Conservation (phyloP, 805 yeast genomes). For the Cyberlindnera mississippiensis region DNA sequence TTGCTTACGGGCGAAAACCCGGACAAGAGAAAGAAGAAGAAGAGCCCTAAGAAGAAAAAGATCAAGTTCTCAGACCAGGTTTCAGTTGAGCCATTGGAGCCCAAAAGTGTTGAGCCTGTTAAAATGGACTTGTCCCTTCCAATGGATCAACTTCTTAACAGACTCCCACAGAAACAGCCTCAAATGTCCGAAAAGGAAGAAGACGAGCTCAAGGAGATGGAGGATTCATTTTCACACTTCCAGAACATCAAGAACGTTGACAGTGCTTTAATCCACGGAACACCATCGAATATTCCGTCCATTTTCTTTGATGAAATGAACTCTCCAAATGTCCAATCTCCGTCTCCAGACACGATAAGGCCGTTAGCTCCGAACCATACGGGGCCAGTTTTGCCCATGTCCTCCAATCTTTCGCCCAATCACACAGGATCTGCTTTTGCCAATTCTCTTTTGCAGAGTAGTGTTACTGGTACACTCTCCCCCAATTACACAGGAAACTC, state of each 20-base stretch:
- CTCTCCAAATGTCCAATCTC: too few species aligned
- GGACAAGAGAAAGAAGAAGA: conserved; percentile 30
- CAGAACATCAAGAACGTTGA: conserved; percentile 72
- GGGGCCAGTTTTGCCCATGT: conserved; percentile 17
- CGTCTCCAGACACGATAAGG: conserved; percentile 24
- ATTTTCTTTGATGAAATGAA: conserved; percentile 30
- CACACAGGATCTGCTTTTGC: conserved; percentile 7
- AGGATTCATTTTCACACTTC: conserved; percentile 69
- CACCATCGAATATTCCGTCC: conserved; percentile 50
- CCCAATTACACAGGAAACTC: too few species aligned
- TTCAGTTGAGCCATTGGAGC: conserved; percentile 17
- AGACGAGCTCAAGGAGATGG: conserved; percentile 69
- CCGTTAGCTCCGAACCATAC: conserved; percentile 29
- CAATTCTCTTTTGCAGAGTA: too few species aligned
- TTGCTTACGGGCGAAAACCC: conserved; percentile 79
- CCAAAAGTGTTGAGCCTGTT: conserved; percentile 21
- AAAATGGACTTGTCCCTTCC: conserved; percentile 61
- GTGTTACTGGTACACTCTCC: too few species aligned
- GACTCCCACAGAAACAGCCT: conserved; percentile 40
- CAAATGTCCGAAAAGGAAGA: conserved; percentile 59
- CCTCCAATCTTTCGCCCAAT: conserved; percentile 7
- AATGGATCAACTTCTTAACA: conserved; percentile 66
- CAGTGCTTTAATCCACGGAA: conserved; percentile 69
- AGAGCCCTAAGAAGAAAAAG: conserved; percentile 42
- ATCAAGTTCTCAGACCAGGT: conserved; percentile 74